Evolutionary conservation across 2,329 filamentous ascomycete species (phyloP), one percentile per base, ranked within the genome.

Genomic region (Aureobasidium mangrovei): DNA sequence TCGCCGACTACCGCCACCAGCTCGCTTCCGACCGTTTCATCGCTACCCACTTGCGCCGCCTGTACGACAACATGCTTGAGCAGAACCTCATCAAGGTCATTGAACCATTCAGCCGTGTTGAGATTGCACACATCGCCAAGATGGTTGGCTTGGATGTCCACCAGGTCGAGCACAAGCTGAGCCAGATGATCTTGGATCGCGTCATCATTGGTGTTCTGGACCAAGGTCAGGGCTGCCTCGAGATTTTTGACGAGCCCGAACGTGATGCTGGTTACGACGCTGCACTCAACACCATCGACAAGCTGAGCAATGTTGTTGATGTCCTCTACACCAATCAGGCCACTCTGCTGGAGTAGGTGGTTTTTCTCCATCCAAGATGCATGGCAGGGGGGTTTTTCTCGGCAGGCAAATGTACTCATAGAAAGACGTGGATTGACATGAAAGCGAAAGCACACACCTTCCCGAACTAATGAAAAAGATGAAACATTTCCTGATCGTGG

Each of bases 41-140:
- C 72, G 89, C 91, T 59, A 95, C 93, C 72, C 93, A 98, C 74
- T 84, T 98, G 62, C 88, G 91, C 57, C 86, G 90, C 48, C 79
- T 98, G 49, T 98, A 98, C 75, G 93, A 98, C 72, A 89, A 91
- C 69, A 96, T 98, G 90, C 74, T 98, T 67, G 93, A 98, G 77
- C 93, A 98, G 80, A 98, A 98, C 72, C 81, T 98, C 40, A 94
- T 97, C 80, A 97, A 98, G 78, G 93, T 98, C 59, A 98, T 98
- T 68, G 93, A 98, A 78, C 93, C 93, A 26, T 98, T 97, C 75
- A 95, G 88, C 66, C 83, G 91, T 59, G 93, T 98, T 53, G 93
- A 98, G 74, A 95, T 98, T 64, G 86, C 85, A 64, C 93, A 98
- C 70, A 89, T 98, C 65, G 91, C 93, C 62, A 90, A 93, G 77